These are phyloP conservation scores for Pythium sp. DNA, from an alignment of 352 stramenopile species.

Conservation along the genomic window DNA sequence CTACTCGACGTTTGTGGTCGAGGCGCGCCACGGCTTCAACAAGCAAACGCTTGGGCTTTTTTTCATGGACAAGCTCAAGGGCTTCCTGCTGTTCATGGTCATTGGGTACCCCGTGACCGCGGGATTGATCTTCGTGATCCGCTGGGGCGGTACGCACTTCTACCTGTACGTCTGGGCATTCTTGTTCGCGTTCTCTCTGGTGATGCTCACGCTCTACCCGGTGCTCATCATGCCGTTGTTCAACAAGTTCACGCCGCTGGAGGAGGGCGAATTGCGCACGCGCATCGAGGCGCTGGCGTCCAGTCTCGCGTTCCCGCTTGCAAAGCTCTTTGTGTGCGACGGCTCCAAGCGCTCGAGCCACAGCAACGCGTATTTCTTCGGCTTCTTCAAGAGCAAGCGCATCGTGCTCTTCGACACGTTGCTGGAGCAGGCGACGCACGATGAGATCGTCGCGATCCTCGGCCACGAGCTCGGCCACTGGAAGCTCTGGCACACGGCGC, in stretches of 20 bases:
- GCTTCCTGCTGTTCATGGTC: conserved; percentile 80
- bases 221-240: conserved; percentile 97
- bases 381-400: conserved; percentile 96
- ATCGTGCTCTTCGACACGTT: conserved; percentile 98
- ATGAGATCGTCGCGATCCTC: conserved; percentile 96
- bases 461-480: conserved; percentile 97
- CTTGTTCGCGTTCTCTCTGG: conserved; percentile 90
- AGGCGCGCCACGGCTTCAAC: conserved; percentile 97
- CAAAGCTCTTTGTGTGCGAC: conserved; percentile 97
- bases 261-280: conserved; percentile 86
- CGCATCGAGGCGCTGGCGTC: conserved; percentile 92
- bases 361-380: conserved; percentile 89
- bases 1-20: conserved; percentile 97
- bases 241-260: conserved; percentile 93
- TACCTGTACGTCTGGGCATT: conserved; percentile 96
- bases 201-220: conserved; percentile 96
- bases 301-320: conserved; percentile 92
- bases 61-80: conserved; percentile 95
- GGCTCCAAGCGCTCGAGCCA: conserved; percentile 95
- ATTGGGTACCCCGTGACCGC: conserved; percentile 72
- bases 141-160: conserved; percentile 68
- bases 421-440: conserved; percentile 88
- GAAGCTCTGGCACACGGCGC: conserved; percentile 94
- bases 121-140: conserved; percentile 67
- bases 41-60: conserved; percentile 95